Evolutionary conservation across 1,139 yeast species (phyloP).

Genomic region (Zygoascus hellenicus): DNA sequence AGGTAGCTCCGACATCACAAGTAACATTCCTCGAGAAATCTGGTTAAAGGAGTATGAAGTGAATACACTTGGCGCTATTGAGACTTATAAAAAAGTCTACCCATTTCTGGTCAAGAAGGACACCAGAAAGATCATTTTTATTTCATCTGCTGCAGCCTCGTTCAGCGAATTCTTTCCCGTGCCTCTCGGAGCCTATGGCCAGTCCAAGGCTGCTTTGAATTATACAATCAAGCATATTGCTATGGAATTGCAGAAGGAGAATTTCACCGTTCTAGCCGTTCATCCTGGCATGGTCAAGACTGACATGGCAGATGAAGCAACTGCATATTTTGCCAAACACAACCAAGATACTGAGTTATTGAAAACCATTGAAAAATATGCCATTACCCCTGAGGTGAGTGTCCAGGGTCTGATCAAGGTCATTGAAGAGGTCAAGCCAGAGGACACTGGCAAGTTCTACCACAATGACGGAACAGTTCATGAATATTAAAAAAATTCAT

Average conservation of each 20-base stretch:
- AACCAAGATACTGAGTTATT: neutral
- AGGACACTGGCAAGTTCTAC: constrained; percentile 14
- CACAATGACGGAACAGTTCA: constrained; percentile 13
- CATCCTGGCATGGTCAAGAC: constrained; percentile 35
- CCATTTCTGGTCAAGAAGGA: constrained; percentile 21
- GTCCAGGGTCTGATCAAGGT: constrained; percentile 13
- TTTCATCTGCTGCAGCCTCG: constrained; percentile 29
- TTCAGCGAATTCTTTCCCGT: constrained; percentile 18
- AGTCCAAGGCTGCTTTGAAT: constrained; percentile 37
- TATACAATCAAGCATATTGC: constrained; percentile 26
- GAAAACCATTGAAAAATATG: neutral
- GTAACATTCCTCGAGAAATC: constrained; percentile 26
- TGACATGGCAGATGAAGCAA: constrained; percentile 25
- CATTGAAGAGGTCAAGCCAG: constrained; percentile 10
- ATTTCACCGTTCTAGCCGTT: constrained; percentile 27
- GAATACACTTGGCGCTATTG: constrained; percentile 36
- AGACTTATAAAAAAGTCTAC: constrained; percentile 17
- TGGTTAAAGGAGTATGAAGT: constrained; percentile 27
- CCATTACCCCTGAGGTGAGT: constrained; percentile 8
- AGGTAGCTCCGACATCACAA: constrained; percentile 14
- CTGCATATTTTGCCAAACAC: neutral
- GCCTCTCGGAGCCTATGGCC: constrained; percentile 31
- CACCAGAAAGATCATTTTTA: constrained; percentile 22
- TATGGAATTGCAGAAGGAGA: constrained; percentile 25
- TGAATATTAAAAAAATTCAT: neutral